Conservation (phyloP, 176 grass and related monocot species). For the Leersia perrieri region DNA sequence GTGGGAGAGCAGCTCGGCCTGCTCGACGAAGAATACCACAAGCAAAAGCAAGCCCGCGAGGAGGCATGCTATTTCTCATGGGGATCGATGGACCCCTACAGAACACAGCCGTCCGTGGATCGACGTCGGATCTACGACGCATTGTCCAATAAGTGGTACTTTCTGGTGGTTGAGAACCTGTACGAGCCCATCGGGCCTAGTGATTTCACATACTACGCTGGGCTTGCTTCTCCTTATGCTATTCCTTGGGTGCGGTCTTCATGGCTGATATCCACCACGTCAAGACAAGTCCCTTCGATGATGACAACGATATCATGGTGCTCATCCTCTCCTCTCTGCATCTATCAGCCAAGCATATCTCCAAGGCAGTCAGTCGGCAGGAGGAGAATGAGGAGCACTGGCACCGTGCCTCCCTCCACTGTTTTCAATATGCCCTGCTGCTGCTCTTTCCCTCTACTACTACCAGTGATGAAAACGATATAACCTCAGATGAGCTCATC, state of each 20-base stretch:
- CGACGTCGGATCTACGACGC: accelerated
- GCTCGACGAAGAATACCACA: background rate
- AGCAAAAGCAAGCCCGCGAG: background rate
- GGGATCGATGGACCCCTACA: background rate
- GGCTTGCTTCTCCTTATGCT: background rate
- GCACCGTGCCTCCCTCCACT: background rate
- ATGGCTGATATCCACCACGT: background rate
- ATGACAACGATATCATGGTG: background rate
- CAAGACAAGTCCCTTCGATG: accelerated
- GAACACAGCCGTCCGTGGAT: too few species aligned
- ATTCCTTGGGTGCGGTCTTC: accelerated
- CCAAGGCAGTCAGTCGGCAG: accelerated
- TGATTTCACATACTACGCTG: accelerated
- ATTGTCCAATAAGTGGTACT: accelerated
- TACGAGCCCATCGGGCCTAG: accelerated
- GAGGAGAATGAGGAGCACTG: background rate
- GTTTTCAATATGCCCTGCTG: slow-evolving; percentile 9
- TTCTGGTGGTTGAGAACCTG: slow-evolving; percentile 3
- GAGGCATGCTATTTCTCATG: background rate
- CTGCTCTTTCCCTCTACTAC: background rate
- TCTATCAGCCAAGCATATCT: slow-evolving; percentile 1
- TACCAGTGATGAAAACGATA: too few species aligned
- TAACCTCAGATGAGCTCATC: slow-evolving; percentile 8
- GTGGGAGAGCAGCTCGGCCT: background rate
- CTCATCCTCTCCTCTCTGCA: background rate